phyloP scores from a whole-genome alignment of 2,329 filamentous ascomycete species.

The Hypoxylon sp. region DNA sequence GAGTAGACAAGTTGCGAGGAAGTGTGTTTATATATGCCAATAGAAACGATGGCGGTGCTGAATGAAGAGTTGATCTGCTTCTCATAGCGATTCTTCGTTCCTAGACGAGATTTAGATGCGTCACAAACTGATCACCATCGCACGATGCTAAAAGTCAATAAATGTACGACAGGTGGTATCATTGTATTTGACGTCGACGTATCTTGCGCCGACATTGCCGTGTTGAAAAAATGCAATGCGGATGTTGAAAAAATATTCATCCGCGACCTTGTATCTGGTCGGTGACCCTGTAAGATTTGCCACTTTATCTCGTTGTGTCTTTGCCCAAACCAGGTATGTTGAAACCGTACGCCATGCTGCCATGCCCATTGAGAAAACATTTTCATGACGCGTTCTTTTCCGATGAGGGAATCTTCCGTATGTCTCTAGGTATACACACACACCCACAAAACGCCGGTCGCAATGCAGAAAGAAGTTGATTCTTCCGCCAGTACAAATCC shows the following conservation, averaged over 20 bases:
- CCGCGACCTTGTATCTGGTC: constrained; percentile 27
- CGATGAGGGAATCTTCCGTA: constrained; percentile 48
- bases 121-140: neutral
- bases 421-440: constrained; percentile 43
- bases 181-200: constrained; percentile 25
- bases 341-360: constrained; percentile 51
- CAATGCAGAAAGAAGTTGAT: constrained; percentile 52
- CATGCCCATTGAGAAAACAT: constrained; percentile 45
- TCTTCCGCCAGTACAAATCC: constrained; percentile 46
- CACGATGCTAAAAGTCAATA: constrained; percentile 5
- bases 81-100: neutral
- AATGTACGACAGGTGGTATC: constrained; percentile 31
- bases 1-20: neutral
- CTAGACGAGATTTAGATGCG: neutral
- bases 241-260: constrained; percentile 17
- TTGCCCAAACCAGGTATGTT: constrained; percentile 46
- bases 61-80: too few relatives aligned
- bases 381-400: constrained; percentile 45
- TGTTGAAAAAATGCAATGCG: constrained; percentile 33
- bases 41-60: too few relatives aligned
- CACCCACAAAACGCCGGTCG: constrained; percentile 48
- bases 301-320: constrained; percentile 30
- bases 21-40: too few relatives aligned
- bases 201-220: constrained; percentile 23
- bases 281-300: constrained; percentile 23